Conservation (phyloP, 305 asterid genomes). For the Monarda citriodora region DNA sequence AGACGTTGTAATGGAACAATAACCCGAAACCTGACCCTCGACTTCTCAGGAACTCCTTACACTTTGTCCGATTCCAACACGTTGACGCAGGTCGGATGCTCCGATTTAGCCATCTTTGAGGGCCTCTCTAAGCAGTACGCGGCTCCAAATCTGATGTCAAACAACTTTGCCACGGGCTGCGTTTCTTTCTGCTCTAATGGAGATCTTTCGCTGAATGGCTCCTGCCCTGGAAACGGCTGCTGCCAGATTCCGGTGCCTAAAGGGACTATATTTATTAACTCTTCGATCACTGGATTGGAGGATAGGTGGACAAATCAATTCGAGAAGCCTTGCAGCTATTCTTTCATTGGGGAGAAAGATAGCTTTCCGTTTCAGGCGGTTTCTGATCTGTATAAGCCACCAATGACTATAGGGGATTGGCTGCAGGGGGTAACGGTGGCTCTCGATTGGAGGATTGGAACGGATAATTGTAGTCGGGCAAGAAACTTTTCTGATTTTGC, state of each 20-base stretch:
- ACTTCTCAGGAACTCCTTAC: slow-evolving; percentile 24
- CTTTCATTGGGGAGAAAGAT: slow-evolving; percentile 23
- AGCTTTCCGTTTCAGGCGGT: slow-evolving; percentile 24
- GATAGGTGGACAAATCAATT: slow-evolving; percentile 16
- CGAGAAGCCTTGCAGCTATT: slow-evolving; percentile 23
- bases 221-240: slow-evolving; percentile 31
- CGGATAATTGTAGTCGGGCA: slow-evolving; percentile 13
- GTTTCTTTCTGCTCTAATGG: slow-evolving; percentile 30
- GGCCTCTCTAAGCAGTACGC: slow-evolving; percentile 19
- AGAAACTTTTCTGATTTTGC: slow-evolving; percentile 10
- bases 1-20: slow-evolving; percentile 2
- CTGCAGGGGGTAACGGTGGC: slow-evolving; percentile 19
- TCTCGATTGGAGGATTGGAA: slow-evolving; percentile 26
- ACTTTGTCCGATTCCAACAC: slow-evolving; percentile 24
- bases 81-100: slow-evolving; percentile 26
- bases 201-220: slow-evolving; percentile 15
- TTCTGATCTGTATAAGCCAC: slow-evolving; percentile 17
- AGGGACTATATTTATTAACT: slow-evolving; percentile 16
- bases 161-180: slow-evolving; percentile 24
- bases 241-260: slow-evolving; percentile 26
- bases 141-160: slow-evolving; percentile 10
- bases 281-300: slow-evolving; percentile 20
- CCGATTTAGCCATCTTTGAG: slow-evolving; percentile 21
- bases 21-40: slow-evolving; percentile 9
- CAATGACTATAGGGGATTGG: slow-evolving; percentile 17